phyloP scores from a whole-genome alignment of 2,329 filamentous ascomycete genomes.

The Aureobasidium sp. region DNA sequence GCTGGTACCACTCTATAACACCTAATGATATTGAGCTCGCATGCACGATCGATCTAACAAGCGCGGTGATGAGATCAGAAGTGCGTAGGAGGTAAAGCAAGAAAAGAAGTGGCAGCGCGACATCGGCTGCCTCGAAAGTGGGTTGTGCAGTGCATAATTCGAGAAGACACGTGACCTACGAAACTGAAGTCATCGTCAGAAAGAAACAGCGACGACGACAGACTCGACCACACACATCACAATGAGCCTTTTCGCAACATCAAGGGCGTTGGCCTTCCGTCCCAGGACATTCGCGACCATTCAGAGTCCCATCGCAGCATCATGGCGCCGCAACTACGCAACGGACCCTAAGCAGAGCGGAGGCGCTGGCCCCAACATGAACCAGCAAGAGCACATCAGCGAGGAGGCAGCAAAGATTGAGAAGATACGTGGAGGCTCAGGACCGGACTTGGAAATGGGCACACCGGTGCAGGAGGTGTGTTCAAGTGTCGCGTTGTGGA shows the following conservation, averaged over 20 bases:
- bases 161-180: neutral
- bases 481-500: neutral
- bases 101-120: neutral
- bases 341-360: conserved; percentile 12
- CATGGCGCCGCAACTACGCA: conserved; percentile 12
- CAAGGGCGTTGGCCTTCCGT: conserved; percentile 13
- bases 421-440: conserved; percentile 49
- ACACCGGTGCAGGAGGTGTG: conserved; percentile 60
- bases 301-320: conserved; percentile 10
- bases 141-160: neutral
- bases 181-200: conserved; percentile 10
- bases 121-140: neutral
- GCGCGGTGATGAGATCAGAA: neutral
- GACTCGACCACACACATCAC: neutral
- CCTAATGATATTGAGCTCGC: neutral
- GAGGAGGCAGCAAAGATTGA: conserved; percentile 58
- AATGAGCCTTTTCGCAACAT: conserved; percentile 14
- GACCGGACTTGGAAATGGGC: conserved; percentile 58
- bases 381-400: conserved; percentile 52
- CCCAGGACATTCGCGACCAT: neutral
- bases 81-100: neutral
- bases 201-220: neutral
- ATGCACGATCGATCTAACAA: neutral
- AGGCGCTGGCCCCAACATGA: conserved; percentile 42
- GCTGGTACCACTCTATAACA: neutral